Base-by-base conservation (phyloP, 495 filamentous ascomycete genomes). In the Recurvomyces mirabilis region DNA sequence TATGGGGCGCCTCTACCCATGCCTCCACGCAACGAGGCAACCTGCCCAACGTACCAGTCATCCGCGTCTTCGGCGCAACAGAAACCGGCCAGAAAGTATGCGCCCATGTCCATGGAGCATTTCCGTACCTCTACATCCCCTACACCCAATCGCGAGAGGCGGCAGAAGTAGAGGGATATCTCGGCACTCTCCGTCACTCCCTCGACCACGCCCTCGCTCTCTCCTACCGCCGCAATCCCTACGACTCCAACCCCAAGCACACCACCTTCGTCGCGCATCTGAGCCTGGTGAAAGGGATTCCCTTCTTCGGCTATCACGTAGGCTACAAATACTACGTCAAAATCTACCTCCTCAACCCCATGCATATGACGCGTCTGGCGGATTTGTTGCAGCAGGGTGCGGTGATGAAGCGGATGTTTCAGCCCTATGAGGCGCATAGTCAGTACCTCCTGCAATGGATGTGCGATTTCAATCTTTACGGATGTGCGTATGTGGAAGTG, bases 61-160 rank as follows among this genome's bases (percentile, higher is more conserved):
- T 98, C 38, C 78, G 91, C 49, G 75, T 91, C 15, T 98, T 95
- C 61, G 93, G 91, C 0, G 78, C 87, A 4, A 94, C 91, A 2
- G 93, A 95, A 61, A 84, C 87, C 0, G 93, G 93, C 1, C 89
- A 98, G 61, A 93, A 88, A 51, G 84, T 96, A 13, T 96, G 91
- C 65, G 87, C 86, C 18, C 91, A 98, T 70, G 78, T 98, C 34
- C 91, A 98, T 60, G 91, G 93, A 48, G 89, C 80, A 22, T 87
- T 96, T 56, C 91, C 93, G 4, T 98, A 98, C 59, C 68, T 98
- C 9, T 96, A 84, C 60, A 68, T 98, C 49, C 77, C 91, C 62
- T 96, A 98, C 62, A 69, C 74, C 25, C 84, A 82, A 23, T 73
- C 73, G 34, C 61, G 93, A 36, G 71, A 70, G 7, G 63, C 70